A percentile compares a stretch with the other conserved stretches of the same genome.
Evolutionary conservation across 805 yeast species (phyloP).

Genomic region (Tanozyma kutaoensis): DNA sequence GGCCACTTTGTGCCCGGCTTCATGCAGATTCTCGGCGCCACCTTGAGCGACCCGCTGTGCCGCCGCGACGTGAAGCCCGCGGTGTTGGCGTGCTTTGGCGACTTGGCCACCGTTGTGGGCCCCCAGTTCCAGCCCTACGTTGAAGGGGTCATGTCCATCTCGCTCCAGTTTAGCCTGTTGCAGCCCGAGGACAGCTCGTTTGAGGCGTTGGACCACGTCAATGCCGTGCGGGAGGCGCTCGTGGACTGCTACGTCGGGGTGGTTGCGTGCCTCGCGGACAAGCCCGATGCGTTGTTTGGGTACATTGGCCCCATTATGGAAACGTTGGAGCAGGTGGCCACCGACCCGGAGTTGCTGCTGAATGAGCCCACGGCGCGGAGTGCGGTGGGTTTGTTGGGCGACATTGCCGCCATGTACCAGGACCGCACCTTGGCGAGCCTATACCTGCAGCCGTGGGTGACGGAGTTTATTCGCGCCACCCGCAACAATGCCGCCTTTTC

Average conservation of each 20-base stretch:
- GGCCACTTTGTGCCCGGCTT: constrained; percentile 66
- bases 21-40: constrained; percentile 71
- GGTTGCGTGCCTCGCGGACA: constrained; percentile 72
- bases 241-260: constrained; percentile 93
- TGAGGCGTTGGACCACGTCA: constrained; percentile 68
- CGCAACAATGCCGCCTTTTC: constrained; percentile 50
- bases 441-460: constrained; percentile 67
- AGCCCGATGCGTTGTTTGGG: constrained; percentile 51
- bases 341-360: constrained; percentile 44
- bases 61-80: constrained; percentile 78
- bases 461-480: constrained; percentile 61
- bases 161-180: constrained; percentile 49
- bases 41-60: constrained; percentile 52
- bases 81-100: constrained; percentile 89
- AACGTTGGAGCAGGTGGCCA: constrained; percentile 47
- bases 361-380: constrained; percentile 68
- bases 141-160: constrained; percentile 66
- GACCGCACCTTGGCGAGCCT: constrained; percentile 58
- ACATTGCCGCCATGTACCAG: constrained; percentile 77
- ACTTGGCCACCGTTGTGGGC: constrained; percentile 84
- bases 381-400: constrained; percentile 86
- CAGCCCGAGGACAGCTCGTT: constrained; percentile 54
- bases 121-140: constrained; percentile 62
- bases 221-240: constrained; percentile 71
- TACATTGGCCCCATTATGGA: constrained; percentile 59